Percentiles rank a stretch among this genome's conserved stretches.
Evolutionary conservation across 2,329 filamentous ascomycete genomes (phyloP).

Genomic region (Pezicula carpinea): DNA sequence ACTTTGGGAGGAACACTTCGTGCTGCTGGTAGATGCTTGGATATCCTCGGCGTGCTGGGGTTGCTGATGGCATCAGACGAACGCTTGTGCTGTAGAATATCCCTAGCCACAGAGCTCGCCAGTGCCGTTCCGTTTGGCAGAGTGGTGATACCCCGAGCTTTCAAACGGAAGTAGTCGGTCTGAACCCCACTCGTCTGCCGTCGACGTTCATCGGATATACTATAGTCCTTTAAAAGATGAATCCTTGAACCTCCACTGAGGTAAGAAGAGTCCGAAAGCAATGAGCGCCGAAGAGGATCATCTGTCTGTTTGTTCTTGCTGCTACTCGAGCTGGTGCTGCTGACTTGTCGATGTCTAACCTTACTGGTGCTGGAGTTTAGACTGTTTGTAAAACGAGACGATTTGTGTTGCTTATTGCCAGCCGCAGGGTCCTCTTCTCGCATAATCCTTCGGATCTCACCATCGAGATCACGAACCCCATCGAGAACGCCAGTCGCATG

Average conservation of each 20-base stretch:
- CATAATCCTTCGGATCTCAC: constrained; percentile 16
- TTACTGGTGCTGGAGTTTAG: constrained; percentile 13
- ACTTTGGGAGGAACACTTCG: constrained; percentile 20
- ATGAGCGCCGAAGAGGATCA: constrained; percentile 21
- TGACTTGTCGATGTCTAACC: constrained; percentile 16
- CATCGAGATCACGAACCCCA: constrained; percentile 19
- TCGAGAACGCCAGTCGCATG: constrained; percentile 19
- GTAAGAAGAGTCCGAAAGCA: constrained; percentile 27
- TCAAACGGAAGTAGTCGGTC: constrained; percentile 31
- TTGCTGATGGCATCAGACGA: constrained; percentile 22
- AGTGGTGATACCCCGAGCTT: constrained; percentile 29
- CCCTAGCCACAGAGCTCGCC: constrained; percentile 23
- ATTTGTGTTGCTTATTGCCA: constrained; percentile 16
- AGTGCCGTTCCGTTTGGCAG: constrained; percentile 25
- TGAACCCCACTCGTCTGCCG: constrained; percentile 27
- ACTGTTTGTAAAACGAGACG: constrained; percentile 10
- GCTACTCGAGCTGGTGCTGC: too few relatives aligned
- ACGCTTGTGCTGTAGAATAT: constrained; percentile 18
- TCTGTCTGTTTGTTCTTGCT: constrained; percentile 8
- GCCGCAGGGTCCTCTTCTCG: constrained; percentile 3
- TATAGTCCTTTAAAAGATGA: constrained; percentile 22
- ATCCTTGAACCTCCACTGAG: constrained; percentile 26
- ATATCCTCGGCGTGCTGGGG: constrained; percentile 11
- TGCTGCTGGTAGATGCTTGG: constrained; percentile 6
- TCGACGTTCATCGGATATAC: constrained; percentile 15